Evolutionary conservation across 2,329 filamentous ascomycete species (phyloP).

Genomic region (Aspergillus sp.): DNA sequence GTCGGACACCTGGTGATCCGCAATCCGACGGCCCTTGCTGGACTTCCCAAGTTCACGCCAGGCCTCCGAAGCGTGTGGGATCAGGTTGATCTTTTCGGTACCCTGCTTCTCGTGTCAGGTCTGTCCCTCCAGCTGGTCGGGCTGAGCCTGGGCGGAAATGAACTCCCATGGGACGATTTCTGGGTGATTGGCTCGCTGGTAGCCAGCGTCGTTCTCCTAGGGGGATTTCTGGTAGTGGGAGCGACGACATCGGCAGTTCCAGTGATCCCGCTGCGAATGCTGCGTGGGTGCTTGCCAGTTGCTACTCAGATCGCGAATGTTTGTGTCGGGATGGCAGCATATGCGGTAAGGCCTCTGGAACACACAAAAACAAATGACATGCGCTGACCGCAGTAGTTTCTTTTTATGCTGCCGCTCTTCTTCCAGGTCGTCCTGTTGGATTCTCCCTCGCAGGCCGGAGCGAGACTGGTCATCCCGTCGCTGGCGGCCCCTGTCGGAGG

Average conservation of each 20-base stretch:
- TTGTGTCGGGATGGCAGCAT: slow-evolving; percentile 52
- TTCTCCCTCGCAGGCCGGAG: slow-evolving; percentile 36
- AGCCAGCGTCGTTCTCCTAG: slow-evolving; percentile 29
- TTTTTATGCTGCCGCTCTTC: slow-evolving; percentile 41
- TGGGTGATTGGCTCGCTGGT: slow-evolving; percentile 35
- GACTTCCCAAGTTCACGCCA: slow-evolving; percentile 10
- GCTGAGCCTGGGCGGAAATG: slow-evolving; percentile 38
- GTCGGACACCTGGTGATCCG: slow-evolving; percentile 47
- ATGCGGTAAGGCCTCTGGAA: slow-evolving; percentile 44
- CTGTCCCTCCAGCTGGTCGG: slow-evolving; percentile 47
- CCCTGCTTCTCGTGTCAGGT: slow-evolving; percentile 48
- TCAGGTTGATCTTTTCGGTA: slow-evolving; percentile 50
- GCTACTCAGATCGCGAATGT: slow-evolving; percentile 51
- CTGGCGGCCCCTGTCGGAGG: slow-evolving; percentile 38
- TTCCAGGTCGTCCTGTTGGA: slow-evolving; percentile 36
- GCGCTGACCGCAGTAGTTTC: slow-evolving; percentile 21
- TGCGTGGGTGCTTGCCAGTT: slow-evolving; percentile 47
- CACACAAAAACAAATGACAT: too few species aligned
- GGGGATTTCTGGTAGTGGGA: slow-evolving; percentile 31
- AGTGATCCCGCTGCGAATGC: slow-evolving; percentile 41
- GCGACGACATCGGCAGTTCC: slow-evolving; percentile 34
- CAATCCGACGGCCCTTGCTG: slow-evolving; percentile 18
- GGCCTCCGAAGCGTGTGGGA: slow-evolving; percentile 39
- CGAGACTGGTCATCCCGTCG: slow-evolving; percentile 37
- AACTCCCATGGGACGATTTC: slow-evolving; percentile 34